Evolutionary conservation across 1,139 yeast genomes (phyloP), one percentile per base, ranked within the genome.

Genomic region (Hansenula anomala): DNA sequence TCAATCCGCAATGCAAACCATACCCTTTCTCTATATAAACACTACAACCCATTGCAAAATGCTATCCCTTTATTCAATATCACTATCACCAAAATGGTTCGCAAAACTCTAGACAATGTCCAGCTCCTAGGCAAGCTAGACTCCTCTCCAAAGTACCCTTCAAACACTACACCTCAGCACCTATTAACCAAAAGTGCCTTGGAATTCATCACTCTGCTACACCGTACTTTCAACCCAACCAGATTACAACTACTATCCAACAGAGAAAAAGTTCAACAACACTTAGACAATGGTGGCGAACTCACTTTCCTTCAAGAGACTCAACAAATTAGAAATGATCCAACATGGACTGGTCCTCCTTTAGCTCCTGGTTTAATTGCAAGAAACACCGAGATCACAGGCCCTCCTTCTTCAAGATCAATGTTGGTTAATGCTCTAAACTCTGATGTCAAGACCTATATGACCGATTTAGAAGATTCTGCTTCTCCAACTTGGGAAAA

Each of bases 381-480:
- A 60, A 73, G 88, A 65, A 71, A 89, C 56, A 83, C 81, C 25
- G 96, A 88, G 64, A 86, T 88, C 61, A 88, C 96, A 25, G 96
- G 96, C 34, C 96, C 96, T 25, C 85, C 87, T 41, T 73, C 86
- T 40, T 90, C 84, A 62, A 78, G 96, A 52, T 89, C 89, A 63
- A 89, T 89, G 97, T 83, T 89, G 51, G 84, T 89, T 61, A 89
- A 89, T 59, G 97, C 97, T 16, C 75, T 89, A 59, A 89, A 89
- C 67, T 80, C 96, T 5, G 77, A 78, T 42, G 96, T 89, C 34
- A 88, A 85, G 59, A 87, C 96, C 36, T 89, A 89, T 64, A 89
- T 89, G 97, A 82, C 94, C 34, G 97, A 89, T 67, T 86, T 89
- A 54, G 97, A 89, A 65, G 97, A 89, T 67, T 87, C 96, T 25